phyloP scores from a whole-genome alignment of 768 basidiomycete genomes.

The Kwoniella sp. region DNA sequence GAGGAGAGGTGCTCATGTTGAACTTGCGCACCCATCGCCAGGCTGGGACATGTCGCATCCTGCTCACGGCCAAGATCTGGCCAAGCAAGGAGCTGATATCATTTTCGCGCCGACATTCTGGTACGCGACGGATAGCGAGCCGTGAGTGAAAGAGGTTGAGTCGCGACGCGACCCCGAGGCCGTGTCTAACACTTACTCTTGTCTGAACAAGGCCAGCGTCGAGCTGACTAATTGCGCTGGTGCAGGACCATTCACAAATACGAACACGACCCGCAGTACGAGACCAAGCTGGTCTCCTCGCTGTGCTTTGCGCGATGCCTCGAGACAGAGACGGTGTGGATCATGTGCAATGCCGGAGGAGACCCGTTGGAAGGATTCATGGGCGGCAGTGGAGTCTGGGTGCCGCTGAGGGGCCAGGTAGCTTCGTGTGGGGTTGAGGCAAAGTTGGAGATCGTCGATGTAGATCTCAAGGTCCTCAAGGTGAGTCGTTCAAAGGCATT shows the following conservation, averaged over 20 bases:
- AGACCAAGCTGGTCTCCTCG: constrained; percentile 36
- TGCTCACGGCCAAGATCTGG: constrained; percentile 36
- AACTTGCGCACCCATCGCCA: constrained; percentile 25
- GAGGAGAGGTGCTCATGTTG: too few relatives aligned
- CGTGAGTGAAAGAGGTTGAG: constrained; percentile 51
- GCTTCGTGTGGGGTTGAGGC: constrained; percentile 15
- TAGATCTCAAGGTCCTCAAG: constrained; percentile 44
- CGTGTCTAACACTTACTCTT: too few relatives aligned
- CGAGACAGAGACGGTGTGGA: constrained; percentile 48
- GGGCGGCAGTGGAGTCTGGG: constrained; percentile 49
- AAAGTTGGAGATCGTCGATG: constrained; percentile 31
- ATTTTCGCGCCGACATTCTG: constrained; percentile 52
- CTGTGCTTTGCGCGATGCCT: constrained; percentile 40
- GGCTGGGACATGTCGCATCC: constrained; percentile 52
- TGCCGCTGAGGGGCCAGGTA: constrained; percentile 42
- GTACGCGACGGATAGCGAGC: constrained; percentile 49
- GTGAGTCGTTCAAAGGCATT: constrained; percentile 19
- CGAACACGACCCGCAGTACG: constrained; percentile 36
- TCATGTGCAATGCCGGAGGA: constrained; percentile 51
- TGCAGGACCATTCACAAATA: constrained; percentile 32
- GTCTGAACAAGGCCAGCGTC: too few relatives aligned
- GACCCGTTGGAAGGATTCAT: constrained; percentile 38
- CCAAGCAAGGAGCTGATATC: constrained; percentile 47
- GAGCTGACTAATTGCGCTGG: too few relatives aligned
- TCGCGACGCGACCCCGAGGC: too few relatives aligned